Percentiles rank a stretch among this genome's conserved stretches.
Conservation (phyloP, 1,284 basidiomycete species). For the Microbotryum lychnidis-dioicae region DNA sequence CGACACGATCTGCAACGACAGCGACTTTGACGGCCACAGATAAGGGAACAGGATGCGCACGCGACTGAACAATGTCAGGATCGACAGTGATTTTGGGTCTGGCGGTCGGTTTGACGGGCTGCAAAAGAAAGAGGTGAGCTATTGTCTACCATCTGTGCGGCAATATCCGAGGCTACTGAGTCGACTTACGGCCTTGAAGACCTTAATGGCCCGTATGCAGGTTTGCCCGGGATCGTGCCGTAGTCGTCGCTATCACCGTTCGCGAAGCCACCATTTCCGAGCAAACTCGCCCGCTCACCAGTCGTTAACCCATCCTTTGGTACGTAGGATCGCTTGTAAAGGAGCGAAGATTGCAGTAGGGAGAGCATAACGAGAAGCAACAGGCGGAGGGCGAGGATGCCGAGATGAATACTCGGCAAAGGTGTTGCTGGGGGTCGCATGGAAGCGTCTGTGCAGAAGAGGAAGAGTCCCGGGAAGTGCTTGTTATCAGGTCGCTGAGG, state of each 20-base stretch:
- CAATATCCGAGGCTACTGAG: background rate
- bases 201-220: too few species aligned
- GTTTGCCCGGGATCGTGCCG: too few species aligned
- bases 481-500: too few species aligned
- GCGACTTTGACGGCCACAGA: slow-evolving; percentile 67
- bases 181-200: too few species aligned
- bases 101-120: slow-evolving; percentile 22
- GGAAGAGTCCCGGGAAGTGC: background rate
- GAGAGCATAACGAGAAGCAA: slow-evolving; percentile 16
- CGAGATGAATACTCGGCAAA: slow-evolving; percentile 17
- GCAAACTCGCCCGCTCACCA: background rate
- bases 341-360: slow-evolving; percentile 12
- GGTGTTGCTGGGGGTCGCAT: background rate
- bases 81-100: slow-evolving; percentile 18
- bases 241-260: background rate
- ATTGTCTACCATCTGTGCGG: background rate
- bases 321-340: slow-evolving; percentile 13
- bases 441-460: background rate
- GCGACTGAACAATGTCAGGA: slow-evolving; percentile 28
- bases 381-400: slow-evolving; percentile 19
- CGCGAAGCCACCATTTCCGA: background rate
- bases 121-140: background rate
- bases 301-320: background rate
- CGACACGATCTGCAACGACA: slow-evolving; percentile 59
- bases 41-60: slow-evolving; percentile 54